phyloP scores from a whole-genome alignment of 495 filamentous ascomycete species.

The Letharia lupina region DNA sequence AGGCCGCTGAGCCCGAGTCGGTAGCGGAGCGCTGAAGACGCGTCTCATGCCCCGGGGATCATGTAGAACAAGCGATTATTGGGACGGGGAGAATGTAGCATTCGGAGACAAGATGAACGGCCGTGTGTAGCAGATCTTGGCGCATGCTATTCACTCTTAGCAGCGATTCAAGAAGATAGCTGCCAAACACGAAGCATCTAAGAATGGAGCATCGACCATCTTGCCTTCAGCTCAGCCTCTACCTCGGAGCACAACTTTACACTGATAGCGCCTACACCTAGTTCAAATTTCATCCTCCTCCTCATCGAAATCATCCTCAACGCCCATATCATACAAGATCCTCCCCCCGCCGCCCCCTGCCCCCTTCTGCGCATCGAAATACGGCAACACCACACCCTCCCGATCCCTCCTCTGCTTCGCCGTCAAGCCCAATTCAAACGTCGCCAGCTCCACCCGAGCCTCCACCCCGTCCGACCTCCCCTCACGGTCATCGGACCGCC shows the following conservation, averaged over 20 bases:
- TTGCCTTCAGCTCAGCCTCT: not conserved
- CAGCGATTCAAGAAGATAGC: not conserved
- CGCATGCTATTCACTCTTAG: not conserved
- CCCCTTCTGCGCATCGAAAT: slow-evolving; percentile 85
- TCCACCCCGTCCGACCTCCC: slow-evolving; percentile 47
- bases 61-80: not conserved
- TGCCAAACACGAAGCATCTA: not conserved
- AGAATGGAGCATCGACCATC: not conserved
- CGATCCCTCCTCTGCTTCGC: slow-evolving; percentile 77
- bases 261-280: too few species aligned
- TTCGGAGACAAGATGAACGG: not conserved
- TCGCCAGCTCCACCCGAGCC: slow-evolving; percentile 40
- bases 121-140: not conserved
- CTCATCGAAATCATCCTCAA: slow-evolving; percentile 96
- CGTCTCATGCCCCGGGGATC: not conserved
- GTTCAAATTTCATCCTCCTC: slow-evolving; percentile 90
- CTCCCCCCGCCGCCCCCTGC: slow-evolving; percentile 74
- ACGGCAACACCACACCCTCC: slow-evolving; percentile 82
- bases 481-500: slow-evolving; percentile 20
- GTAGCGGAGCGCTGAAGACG: slow-evolving; percentile 1
- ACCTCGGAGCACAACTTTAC: too few species aligned
- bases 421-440: slow-evolving; percentile 83
- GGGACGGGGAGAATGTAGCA: not conserved
- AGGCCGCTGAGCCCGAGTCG: slow-evolving; percentile 60
- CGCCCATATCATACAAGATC: slow-evolving; percentile 93